Percentiles rank a stretch among this genome's conserved stretches.
Evolutionary conservation across 768 basidiomycete species (phyloP).

Genomic region (Rhodocollybia butyracea): DNA sequence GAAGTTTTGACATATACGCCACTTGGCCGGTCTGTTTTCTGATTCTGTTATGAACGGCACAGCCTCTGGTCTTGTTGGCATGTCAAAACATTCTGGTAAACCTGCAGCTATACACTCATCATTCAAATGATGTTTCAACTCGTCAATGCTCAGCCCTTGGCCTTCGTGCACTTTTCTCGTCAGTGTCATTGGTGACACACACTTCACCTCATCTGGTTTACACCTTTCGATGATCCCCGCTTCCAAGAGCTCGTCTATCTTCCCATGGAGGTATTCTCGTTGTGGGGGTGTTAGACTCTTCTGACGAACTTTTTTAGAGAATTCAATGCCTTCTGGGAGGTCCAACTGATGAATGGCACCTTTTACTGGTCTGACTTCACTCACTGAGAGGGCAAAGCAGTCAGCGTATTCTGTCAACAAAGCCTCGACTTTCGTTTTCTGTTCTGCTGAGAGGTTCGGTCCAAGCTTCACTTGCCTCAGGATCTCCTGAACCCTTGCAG

Average conservation of each 20-base stretch:
- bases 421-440: conserved; percentile 17
- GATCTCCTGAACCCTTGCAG: conserved; percentile 17
- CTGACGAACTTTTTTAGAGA: conserved; percentile 31
- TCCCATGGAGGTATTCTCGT: conserved; percentile 22
- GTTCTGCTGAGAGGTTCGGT: conserved; percentile 20
- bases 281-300: conserved; percentile 28
- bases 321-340: conserved; percentile 22
- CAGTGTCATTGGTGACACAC: conserved; percentile 29
- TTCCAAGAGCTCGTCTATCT: conserved; percentile 29
- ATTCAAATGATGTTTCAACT: no score
- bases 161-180: conserved; percentile 33
- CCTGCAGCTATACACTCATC: conserved; percentile 27
- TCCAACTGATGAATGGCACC: conserved; percentile 30
- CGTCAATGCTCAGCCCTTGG: conserved; percentile 22
- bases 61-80: conserved; percentile 18
- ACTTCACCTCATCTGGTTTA: conserved; percentile 29
- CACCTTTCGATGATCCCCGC: conserved; percentile 31
- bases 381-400: conserved; percentile 34
- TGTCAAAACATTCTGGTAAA: conserved; percentile 14
- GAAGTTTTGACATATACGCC: no score
- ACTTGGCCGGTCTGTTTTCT: conserved; percentile 9
- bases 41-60: not conserved
- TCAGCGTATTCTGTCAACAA: conserved; percentile 32
- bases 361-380: conserved; percentile 31
- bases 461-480: conserved; percentile 22